Evolutionary conservation across 2,329 filamentous ascomycete genomes (phyloP).

Genomic region (Cryphonectria naterciae): DNA sequence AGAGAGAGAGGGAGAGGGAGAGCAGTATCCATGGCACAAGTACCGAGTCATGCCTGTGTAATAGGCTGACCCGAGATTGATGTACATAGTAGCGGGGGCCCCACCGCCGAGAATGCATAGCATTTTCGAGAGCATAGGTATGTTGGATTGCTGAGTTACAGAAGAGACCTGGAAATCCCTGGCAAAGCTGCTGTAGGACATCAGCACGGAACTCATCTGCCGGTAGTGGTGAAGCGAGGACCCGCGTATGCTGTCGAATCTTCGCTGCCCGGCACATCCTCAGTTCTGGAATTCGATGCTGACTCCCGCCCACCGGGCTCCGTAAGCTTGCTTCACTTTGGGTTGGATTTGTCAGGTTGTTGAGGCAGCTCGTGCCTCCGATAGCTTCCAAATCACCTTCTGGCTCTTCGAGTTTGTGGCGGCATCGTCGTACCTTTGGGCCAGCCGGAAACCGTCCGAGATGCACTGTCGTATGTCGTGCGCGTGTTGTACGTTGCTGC

Average conservation of each 20-base stretch:
- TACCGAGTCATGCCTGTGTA: not conserved
- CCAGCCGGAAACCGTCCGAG: not conserved
- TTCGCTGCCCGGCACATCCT: not conserved
- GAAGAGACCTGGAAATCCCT: not conserved
- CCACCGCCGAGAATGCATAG: not conserved
- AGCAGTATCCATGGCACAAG: not conserved
- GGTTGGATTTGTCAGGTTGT: not conserved
- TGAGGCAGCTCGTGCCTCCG: not conserved
- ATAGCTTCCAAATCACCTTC: not conserved
- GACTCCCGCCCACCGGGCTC: not conserved
- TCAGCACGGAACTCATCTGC: not conserved
- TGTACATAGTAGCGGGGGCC: not conserved
- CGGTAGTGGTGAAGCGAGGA: conserved; percentile 2
- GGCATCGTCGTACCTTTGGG: not conserved
- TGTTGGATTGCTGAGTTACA: not conserved
- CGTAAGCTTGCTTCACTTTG: not conserved
- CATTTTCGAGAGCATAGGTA: not conserved
- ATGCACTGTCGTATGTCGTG: not conserved
- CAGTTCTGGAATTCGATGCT: not conserved
- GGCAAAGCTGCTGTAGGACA: not conserved
- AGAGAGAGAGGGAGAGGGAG: no score
- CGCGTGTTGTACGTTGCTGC: not conserved
- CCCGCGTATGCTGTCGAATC: not conserved
- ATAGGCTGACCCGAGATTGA: not conserved
- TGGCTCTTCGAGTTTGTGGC: not conserved